Evolutionary conservation across 2,329 filamentous ascomycete species (phyloP), one percentile per base, ranked within the genome.

Genomic region (Aspergillus japonicus): DNA sequence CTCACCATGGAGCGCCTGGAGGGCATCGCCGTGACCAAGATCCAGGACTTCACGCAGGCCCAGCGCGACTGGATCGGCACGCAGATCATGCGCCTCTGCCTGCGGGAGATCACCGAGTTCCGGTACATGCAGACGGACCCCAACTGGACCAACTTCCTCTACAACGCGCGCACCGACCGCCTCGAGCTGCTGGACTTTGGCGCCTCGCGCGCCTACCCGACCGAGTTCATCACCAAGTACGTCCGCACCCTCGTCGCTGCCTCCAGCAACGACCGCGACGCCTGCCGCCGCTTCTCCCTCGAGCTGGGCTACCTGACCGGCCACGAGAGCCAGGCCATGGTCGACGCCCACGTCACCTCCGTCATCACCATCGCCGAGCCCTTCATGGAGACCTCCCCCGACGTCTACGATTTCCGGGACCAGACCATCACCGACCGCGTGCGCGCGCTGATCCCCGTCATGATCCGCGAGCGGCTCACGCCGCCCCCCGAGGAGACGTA

Each of bases 71-170:
- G 93, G 91, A 96, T 99, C 70, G 95, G 95, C 56, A 95, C 92
- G 0, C 91, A 98, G 70, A 91, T 98, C 65, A 84, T 98, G 55
- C 90, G 92, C 4, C 87, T 99, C 11, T 98, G 92, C 73, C 84
- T 98, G 44, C 89, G 93, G 60, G 95, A 98, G 78, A 94, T 98
- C 68, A 89, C 89, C 64, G 92, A 96, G 76, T 98, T 97, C 85
- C 88, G 84, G 62, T 98, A 96, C 80, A 99, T 99, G 95, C 95
- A 99, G 79, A 99, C 95, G 5, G 95, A 99, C 73, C 95, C 95
- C 47, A 99, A 99, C 81, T 99, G 95, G 95, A 98, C 94, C 35
- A 99, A 99, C 77, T 99, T 99, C 76, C 83, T 98, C 21, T 99
- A 92, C 82, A 95, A 98, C 69, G 80, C 87, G 1, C 68, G 80